Base-by-base conservation (phyloP, 805 yeast species). In the Dipodascus albidus region DNA sequence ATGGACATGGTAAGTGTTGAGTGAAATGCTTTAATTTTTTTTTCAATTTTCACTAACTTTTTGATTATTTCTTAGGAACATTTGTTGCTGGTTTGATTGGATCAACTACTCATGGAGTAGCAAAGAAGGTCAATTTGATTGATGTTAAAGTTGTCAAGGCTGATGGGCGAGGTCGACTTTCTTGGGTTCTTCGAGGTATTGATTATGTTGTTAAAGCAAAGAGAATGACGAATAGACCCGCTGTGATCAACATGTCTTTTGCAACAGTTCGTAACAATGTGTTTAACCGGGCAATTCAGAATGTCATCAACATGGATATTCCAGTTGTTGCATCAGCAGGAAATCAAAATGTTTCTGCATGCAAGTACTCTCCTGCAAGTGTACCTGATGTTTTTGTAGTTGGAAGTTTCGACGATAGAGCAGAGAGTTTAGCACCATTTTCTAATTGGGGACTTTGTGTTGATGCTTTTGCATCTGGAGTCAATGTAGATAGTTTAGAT, bases 381-480 rank as follows among this genome's bases (percentile, higher is more conserved):
- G 83, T 91, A 1, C 70, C 69, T 1, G 72, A 71, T 50, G 88
- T 87, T 0, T 78, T 87, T 2, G 81, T 95, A 0, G 95, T 90
- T 6, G 97, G 96, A 0, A 95, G 96, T 2, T 80, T 89, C 51
- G 91, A 88, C 62, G 96, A 87, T 63, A 64, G 75, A 19, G 74
- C 74, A 3, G 95, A 87, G 60, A 60, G 73, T 2, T 72, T 89
- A 35, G 95, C 97, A 0, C 63, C 76, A 11, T 90, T 91, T 61
- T 79, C 93, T n/a, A 90, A 91, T 64, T 87, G 90, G 89, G 97
- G 98, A 0, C 72, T 74, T n/a, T 91, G 97, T 67, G 95, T 90
- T 4, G 88, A 87, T 62, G 73, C 87, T 0, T 84, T 86, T 68
- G 88, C 96, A 0, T 79, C 91, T 50, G 98, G 98, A 0, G 82